phyloP scores from a whole-genome alignment of 2,329 filamentous ascomycete genomes.

The Talaromyces sp. region DNA sequence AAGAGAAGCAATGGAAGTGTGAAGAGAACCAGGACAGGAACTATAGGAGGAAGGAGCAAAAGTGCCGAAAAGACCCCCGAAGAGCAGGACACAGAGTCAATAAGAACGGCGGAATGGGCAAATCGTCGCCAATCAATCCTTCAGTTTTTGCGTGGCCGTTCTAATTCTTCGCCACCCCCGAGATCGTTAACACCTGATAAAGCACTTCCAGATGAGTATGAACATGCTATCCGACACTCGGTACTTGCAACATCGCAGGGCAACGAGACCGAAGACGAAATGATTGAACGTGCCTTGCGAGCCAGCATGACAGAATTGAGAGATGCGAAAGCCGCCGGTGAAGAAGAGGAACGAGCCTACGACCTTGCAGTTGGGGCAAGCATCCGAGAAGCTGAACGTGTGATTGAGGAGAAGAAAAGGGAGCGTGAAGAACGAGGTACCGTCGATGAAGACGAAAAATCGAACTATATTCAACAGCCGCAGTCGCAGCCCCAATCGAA shows the following conservation, averaged over 20 bases:
- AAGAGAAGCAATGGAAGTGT: constrained; percentile 20
- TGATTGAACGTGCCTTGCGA: constrained; percentile 68
- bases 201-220: constrained; percentile 51
- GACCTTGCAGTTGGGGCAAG: constrained; percentile 49
- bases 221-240: constrained; percentile 65
- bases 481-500: neutral
- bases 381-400: constrained; percentile 40
- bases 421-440: neutral
- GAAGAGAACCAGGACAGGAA: neutral
- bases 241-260: constrained; percentile 67
- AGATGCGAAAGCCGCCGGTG: constrained; percentile 26
- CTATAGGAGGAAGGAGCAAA: neutral
- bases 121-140: neutral
- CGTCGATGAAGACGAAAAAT: neutral
- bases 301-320: constrained; percentile 61
- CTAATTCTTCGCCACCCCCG: constrained; percentile 6
- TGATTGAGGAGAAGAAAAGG: constrained; percentile 17
- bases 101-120: constrained; percentile 4
- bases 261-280: constrained; percentile 62
- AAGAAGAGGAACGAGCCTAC: constrained; percentile 44
- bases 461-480: neutral
- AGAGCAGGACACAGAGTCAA: neutral
- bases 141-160: constrained; percentile 1
- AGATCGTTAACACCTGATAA: neutral
- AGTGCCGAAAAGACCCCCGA: neutral